Base-by-base conservation (phyloP, 768 basidiomycete genomes). In the Lentinula edodes region DNA sequence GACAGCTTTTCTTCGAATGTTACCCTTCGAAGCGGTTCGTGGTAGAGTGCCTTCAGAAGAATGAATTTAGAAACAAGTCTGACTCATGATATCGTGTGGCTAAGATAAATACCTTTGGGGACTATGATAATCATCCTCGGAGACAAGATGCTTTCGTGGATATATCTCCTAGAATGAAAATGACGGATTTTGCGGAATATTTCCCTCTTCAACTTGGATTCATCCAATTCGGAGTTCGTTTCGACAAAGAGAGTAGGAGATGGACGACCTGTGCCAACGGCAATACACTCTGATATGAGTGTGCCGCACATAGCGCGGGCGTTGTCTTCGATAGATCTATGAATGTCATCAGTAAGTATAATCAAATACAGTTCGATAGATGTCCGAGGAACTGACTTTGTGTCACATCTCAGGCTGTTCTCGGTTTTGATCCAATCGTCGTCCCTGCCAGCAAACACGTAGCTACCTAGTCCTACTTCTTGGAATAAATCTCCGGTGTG, bases 351-450 rank as follows among this genome's bases (percentile, higher is more conserved):
- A 15, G 20, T 39, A 0, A 59, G n/a, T 42, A 42, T n/a, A 39
- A 51, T 9, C 32, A 52, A 58, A 42, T 57, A 38, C 32, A 34
- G 63, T 28, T 66, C 63, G 66, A 66, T 54, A 61, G 55, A 45
- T 55, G 23, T 35, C 58, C 32, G 16, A 58, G 39, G 7, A 35
- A 76, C 78, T 36, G 73, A 82, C 80, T 83, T 86, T 54, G 90
- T 90, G 67, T 92, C 90, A 67, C 90, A 91, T 56, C 90, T 82
- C 63, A 91, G 74, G 68, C 89, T 86, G 69, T 83, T 89, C 68
- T 89, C 87, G 42, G 85, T 86, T 75, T 91, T 92, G 71, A 92
- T 91, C 90, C 90, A 91, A 72, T 92, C 90, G 66, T 92, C 90
- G 63, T 90, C 84, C 45, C 90, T 83, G 28, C 90, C 90, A 41